Conservation (phyloP, 2,329 filamentous ascomycete species). For the Helotiales sp. region DNA sequence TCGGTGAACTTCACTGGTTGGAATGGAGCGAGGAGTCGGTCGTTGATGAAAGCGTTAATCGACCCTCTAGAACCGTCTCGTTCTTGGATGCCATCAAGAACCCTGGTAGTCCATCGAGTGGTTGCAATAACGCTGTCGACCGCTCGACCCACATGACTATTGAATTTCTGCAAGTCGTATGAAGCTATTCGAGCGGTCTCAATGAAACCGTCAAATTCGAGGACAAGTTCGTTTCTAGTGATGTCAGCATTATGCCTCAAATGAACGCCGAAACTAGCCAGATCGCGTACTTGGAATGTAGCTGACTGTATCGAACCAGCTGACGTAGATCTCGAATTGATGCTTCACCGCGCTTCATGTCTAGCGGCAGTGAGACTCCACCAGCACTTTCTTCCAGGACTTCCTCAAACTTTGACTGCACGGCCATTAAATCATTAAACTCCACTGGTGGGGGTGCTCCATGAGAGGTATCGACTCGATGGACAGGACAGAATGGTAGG, state of each 20-base stretch:
- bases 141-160: constrained; percentile 73
- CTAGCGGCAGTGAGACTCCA: constrained; percentile 70
- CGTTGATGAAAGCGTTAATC: constrained; percentile 50
- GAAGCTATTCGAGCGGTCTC: constrained; percentile 68
- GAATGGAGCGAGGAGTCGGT: constrained; percentile 63
- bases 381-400: constrained; percentile 71
- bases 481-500: constrained; percentile 65
- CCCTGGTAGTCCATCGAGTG: constrained; percentile 74
- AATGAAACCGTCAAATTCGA: constrained; percentile 79
- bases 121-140: constrained; percentile 77
- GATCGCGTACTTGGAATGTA: constrained; percentile 56
- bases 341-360: constrained; percentile 79
- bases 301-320: constrained; percentile 71
- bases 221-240: constrained; percentile 67
- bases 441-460: constrained; percentile 49
- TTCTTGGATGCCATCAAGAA: constrained; percentile 42
- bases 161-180: constrained; percentile 73
- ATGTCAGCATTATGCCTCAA: background rate
- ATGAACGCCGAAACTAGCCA: background rate
- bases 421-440: constrained; percentile 75
- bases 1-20: constrained; percentile 64
- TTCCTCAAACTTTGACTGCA: constrained; percentile 77
- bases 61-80: constrained; percentile 36
- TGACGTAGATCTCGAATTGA: constrained; percentile 76
- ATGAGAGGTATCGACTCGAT: constrained; percentile 34